Conservation (phyloP, 129 eudicot genomes). For the Flaveria brownii region DNA sequence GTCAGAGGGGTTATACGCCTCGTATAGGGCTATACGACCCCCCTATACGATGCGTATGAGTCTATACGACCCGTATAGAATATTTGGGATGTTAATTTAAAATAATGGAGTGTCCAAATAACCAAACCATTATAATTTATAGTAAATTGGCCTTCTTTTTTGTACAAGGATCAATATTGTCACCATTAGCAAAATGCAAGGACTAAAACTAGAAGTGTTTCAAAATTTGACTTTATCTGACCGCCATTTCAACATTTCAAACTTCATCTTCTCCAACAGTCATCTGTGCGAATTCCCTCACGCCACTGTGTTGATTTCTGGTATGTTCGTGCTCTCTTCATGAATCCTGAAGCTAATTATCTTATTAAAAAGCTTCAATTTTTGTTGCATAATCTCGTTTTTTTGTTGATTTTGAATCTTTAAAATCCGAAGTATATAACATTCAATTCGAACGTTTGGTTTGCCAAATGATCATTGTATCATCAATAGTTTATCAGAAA, state of each 20-base stretch:
- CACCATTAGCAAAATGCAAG: background rate
- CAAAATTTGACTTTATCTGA: constrained; percentile 7
- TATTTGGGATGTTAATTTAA: too few species aligned
- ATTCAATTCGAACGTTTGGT: background rate
- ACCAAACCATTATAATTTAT: too few species aligned
- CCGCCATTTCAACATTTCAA: constrained; percentile 38
- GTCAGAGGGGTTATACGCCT: too few species aligned
- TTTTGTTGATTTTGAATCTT: background rate
- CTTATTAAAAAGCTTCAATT: background rate
- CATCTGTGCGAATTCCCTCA: constrained; percentile 22
- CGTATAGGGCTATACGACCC: too few species aligned
- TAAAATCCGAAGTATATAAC: background rate
- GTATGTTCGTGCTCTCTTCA: constrained; percentile 19
- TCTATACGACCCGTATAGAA: too few species aligned
- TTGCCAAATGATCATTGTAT: background rate
- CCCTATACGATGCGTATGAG: too few species aligned
- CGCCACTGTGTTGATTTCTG: constrained; percentile 23
- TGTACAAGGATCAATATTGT: background rate
- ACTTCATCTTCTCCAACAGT: constrained; percentile 2
- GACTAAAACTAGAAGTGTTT: constrained; percentile 8
- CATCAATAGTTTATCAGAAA: too few species aligned
- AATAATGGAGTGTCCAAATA: too few species aligned
- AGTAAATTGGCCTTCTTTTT: too few species aligned
- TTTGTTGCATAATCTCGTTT: background rate
- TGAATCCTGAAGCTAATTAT: background rate